phyloP scores from a whole-genome alignment of 1,284 basidiomycete genomes.

The Cutaneotrichosporon cyanovorans region DNA sequence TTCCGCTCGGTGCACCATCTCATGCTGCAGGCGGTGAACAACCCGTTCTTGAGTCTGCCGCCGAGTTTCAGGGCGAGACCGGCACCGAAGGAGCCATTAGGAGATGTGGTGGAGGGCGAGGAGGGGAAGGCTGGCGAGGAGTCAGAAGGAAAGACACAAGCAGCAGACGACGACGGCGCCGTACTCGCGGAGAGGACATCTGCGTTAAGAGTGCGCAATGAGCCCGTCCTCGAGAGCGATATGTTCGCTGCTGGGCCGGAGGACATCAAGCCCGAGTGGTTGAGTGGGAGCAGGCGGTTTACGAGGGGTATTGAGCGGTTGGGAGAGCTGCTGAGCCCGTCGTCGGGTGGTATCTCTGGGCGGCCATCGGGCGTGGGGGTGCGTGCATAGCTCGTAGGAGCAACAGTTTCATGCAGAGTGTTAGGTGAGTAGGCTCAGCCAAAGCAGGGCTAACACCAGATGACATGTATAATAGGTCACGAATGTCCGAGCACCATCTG shows the following conservation, averaged over 20 bases:
- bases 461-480: too few species aligned
- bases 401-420: not conserved
- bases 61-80: constrained; percentile 22
- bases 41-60: constrained; percentile 40
- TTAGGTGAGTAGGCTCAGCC: not conserved
- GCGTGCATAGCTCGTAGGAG: too few species aligned
- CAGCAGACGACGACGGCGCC: too few species aligned
- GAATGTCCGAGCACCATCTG: too few species aligned
- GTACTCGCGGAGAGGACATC: not conserved
- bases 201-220: constrained; percentile 1
- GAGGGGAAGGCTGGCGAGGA: not conserved
- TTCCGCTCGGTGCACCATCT: constrained; percentile 44
- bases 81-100: not conserved
- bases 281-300: constrained; percentile 30
- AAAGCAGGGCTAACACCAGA: not conserved
- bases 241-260: constrained; percentile 35
- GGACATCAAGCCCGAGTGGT: constrained; percentile 30
- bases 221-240: constrained; percentile 17
- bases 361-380: too few species aligned
- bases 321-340: constrained; percentile 29
- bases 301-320: constrained; percentile 30
- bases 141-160: too few species aligned
- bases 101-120: not conserved
- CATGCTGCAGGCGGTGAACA: constrained; percentile 29
- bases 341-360: too few species aligned